Base-by-base conservation (phyloP, 768 basidiomycete species). In the Phylloporus scabripes region DNA sequence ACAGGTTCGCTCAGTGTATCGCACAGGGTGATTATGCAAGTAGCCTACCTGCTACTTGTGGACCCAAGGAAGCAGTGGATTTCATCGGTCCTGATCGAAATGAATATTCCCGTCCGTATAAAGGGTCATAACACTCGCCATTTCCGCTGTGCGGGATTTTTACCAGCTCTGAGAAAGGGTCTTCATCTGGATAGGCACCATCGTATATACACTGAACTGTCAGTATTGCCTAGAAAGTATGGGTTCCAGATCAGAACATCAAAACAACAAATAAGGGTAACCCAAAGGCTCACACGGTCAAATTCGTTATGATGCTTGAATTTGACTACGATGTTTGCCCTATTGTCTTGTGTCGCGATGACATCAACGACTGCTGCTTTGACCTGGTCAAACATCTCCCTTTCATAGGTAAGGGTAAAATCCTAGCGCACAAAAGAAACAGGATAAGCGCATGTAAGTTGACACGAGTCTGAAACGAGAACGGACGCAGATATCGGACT, bases 401-500 rank as follows among this genome's bases (percentile, higher is more conserved):
- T 17, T 18, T 49, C 5, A 17, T 43, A 56, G n/a, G 37, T 42
- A n/a, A 54, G 42, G 17, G 38, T 20, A 4, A 45, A 44, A 32
- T 45, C 31, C 55, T 56, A 20, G 36, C 15, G 7, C 12, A 33
- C 33, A 7, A n/a, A 33, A 11, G 15, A 23, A 23, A 23, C 21
- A 23, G 5, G 21, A 23, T 39, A 11, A 39, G 21, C 38, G 10
- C 38, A 3, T 23, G 6, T 5, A 12, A 5, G 38, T 5, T 8
- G 23, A 39, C 38, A 10, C 1, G 15, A 10, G 1, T 18, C 8
- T 23, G 23, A 15, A n/a, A 28, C 15, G 23, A 14, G 11, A 5
- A 41, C 52, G 4, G 20, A 57, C 56, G 32, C 42, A 55, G 51
- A 50, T 23, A 45, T 20, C n/a, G 5, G 31, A 51, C 41, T 63